phyloP scores from a whole-genome alignment of 768 basidiomycete species.

The Tylopilus vinaceipallidus region DNA sequence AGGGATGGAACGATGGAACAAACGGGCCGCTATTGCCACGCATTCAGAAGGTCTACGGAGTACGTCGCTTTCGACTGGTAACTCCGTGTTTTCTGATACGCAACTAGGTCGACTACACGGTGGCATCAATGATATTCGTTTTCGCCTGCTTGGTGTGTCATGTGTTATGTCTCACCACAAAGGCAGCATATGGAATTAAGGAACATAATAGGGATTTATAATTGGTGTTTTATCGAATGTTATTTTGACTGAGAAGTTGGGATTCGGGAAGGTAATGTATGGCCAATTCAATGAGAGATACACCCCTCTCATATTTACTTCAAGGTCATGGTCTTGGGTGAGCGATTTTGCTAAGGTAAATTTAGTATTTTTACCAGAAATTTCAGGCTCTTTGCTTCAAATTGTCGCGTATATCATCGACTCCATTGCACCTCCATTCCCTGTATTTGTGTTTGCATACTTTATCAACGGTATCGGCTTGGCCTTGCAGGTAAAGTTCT shows the following conservation, averaged over 20 bases:
- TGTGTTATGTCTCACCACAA: background rate
- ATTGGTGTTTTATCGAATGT: constrained; percentile 46
- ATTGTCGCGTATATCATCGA: constrained; percentile 53
- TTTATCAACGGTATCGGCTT: constrained; percentile 50
- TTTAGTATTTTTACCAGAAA: background rate
- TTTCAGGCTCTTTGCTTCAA: constrained; percentile 51
- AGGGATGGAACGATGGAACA: constrained; percentile 79
- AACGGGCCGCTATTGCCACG: constrained; percentile 73
- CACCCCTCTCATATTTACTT: background rate
- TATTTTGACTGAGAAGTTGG: constrained; percentile 39
- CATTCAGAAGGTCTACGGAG: constrained; percentile 58
- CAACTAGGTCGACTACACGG: constrained; percentile 44
- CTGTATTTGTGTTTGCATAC: constrained; percentile 52
- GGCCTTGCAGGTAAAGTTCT: constrained; percentile 39
- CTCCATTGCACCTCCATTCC: constrained; percentile 60
- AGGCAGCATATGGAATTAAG: constrained; percentile 17
- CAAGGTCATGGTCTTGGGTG: constrained; percentile 43
- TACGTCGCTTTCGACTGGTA: constrained; percentile 14
- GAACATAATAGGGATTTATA: constrained; percentile 38
- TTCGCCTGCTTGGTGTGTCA: constrained; percentile 41
- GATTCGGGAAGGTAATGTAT: constrained; percentile 40
- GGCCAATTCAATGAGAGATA: background rate
- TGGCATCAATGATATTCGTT: constrained; percentile 59
- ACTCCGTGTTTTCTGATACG: constrained; percentile 1
- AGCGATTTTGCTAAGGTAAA: background rate